phyloP scores from a whole-genome alignment of 2,329 filamentous ascomycete species.

The Colletotrichum chlorophyti region DNA sequence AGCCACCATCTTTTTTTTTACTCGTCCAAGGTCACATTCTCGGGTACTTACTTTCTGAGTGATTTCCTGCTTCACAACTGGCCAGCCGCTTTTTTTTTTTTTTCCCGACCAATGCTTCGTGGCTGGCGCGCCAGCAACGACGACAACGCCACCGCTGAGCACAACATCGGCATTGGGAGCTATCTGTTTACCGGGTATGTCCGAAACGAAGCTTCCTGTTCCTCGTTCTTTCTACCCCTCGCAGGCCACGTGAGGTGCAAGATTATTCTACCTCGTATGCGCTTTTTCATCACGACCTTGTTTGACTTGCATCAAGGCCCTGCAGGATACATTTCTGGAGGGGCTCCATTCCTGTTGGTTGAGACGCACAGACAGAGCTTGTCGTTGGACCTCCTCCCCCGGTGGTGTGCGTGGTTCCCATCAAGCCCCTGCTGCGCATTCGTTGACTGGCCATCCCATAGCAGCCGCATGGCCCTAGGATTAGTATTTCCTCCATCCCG shows the following conservation, averaged over 20 bases:
- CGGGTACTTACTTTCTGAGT: too few species aligned
- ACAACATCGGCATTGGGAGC: constrained; percentile 18
- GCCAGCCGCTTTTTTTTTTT: background rate
- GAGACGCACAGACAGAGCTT: constrained; percentile 25
- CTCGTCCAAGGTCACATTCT: constrained; percentile 8
- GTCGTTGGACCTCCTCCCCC: constrained; percentile 24
- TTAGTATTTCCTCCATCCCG: constrained; percentile 7
- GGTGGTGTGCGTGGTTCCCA: constrained; percentile 24
- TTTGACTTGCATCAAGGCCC: constrained; percentile 25
- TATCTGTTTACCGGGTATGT: constrained; percentile 21
- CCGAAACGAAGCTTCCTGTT: constrained; percentile 16
- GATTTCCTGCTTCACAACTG: too few species aligned
- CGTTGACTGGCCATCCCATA: constrained; percentile 3
- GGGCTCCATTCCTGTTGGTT: constrained; percentile 28
- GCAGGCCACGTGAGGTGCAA: constrained; percentile 22
- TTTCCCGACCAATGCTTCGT: constrained; percentile 5
- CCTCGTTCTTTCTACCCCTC: background rate
- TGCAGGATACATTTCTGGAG: constrained; percentile 18
- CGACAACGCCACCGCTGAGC: too few species aligned
- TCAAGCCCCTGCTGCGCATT: constrained; percentile 13
- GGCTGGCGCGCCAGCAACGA: constrained; percentile 11
- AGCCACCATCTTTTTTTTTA: background rate
- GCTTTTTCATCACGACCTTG: constrained; percentile 18
- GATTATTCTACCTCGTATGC: background rate
- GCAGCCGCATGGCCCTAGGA: constrained; percentile 18